Evolutionary conservation across 73 alveolate species (phyloP).

Genomic region (Effrenium voratum): DNA sequence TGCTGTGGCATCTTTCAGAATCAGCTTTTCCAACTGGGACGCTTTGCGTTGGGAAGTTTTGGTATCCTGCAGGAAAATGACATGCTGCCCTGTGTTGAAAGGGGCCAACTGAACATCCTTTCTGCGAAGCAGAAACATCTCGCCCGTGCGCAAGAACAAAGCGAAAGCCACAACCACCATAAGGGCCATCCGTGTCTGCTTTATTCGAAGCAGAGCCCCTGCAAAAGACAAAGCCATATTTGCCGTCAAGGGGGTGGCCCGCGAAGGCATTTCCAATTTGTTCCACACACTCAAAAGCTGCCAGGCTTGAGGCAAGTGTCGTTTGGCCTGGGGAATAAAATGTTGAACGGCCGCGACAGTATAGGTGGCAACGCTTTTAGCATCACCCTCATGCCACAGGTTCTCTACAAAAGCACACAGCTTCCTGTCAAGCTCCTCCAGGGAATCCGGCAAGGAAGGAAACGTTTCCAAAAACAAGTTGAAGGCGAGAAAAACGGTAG

Average conservation of each 20-base stretch:
- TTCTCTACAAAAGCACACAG: neutral
- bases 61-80: neutral
- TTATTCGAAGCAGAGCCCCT: neutral
- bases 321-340: neutral
- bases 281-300: neutral
- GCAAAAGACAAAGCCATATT: neutral
- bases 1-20: neutral
- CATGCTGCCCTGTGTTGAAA: too few relatives aligned
- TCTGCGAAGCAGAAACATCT: neutral
- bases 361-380: neutral
- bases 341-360: neutral
- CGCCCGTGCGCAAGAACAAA: neutral
- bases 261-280: neutral
- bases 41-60: neutral
- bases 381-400: neutral
- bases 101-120: too few relatives aligned
- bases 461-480: neutral
- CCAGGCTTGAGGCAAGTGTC: neutral
- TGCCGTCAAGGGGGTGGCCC: slow-evolving; percentile 8
- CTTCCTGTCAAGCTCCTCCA: neutral
- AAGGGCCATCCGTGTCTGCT: neutral
- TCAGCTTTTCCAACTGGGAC: neutral
- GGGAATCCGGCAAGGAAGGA: neutral
- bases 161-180: neutral
- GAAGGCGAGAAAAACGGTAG: neutral